Evolutionary conservation across 805 yeast genomes (phyloP), one percentile per base, ranked within the genome.

Genomic region (Spathaspora sp.): DNA sequence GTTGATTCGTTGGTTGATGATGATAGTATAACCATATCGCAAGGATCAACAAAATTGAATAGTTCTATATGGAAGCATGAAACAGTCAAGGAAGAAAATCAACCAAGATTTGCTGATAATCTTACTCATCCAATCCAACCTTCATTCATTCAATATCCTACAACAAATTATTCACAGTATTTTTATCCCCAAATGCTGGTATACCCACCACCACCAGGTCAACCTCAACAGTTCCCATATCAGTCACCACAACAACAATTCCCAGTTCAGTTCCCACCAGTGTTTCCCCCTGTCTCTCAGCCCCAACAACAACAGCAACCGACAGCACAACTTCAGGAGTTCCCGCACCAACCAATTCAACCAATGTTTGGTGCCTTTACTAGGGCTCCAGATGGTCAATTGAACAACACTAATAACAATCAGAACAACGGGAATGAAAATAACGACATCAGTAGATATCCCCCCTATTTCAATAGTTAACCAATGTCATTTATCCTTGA

Each of bases 1-100:
- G 64, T 60, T 8, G 60, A 60, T 20, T 54, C 57, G 3, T 51
- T 59, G 14, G 58, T 60, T 32, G 52, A 48, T 19, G 58, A 53
- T 5, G 44, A 40, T 23, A 46, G 35, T 23, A 26, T 42, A 11
- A 42, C 14, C 5, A 42, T 42, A 23, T 14, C 45, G 10, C 17
- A n/a, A 23, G 18, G 18, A 18, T 8, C 42, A 11, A 42, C 16
- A 7, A 23, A 23, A 23, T 19, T 18, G 23, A 19, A 18, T 42
- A 12, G 28, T 18, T 19, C 44, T 20, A 42, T 42, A 18, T 42
- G 44, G 44, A 42, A 42, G n/a, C 44, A 42, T 42, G 44, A 42
- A 18, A 7, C 43, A 11, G 26, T 18, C 14, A 17, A 19, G 20
- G 43, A 19, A 3, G 26, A 23, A 17, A 10, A 4, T 40, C 43